Base-by-base conservation (phyloP, 345 rosid species). In the Anacardium occidentale region DNA sequence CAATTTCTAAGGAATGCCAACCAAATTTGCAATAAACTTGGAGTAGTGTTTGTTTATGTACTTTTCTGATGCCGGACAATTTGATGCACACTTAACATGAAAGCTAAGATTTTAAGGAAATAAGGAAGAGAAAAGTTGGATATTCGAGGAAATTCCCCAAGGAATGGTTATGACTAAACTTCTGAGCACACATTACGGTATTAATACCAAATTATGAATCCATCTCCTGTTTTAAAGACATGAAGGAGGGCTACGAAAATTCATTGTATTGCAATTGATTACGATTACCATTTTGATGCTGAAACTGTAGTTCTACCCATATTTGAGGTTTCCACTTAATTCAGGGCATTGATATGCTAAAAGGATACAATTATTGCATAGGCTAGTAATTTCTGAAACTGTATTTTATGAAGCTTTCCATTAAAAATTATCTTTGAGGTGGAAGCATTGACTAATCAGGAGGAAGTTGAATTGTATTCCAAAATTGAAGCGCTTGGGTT, bases 401-500 rank as follows among this genome's bases (percentile, higher is more conserved):
- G n/a, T 51, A 20, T 21, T 55, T 14, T 26, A 45, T 59, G 57
- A 5, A 37, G 56, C 55, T n/a, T 66, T 18, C 18, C 69, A 13
- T 69, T 14, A 45, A 61, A 26, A 24, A 22, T 17, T 45, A 4
- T 44, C 52, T 17, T 71, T 10, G 53, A 86, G 98, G 96, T 92
- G 66, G 96, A 92, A 83, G 72, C 88, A 69, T 78, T 88, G 75
- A 87, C 90, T 15, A 90, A 93, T 42, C 81, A 89, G 73, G 98
- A 90, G 75, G 98, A 90, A 59, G 93, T 89, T 17, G 96, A 90
- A 64, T 66, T 90, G 71, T 92, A 94, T 20, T 86, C 91, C n/a
- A 90, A 93, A 24, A 13, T 93, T 7, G 93, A 93, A 84, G 89
- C 96, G 45, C 96, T 90, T 47, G 91, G 91, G 24, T 76, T 89